A percentile compares a stretch with the other conserved stretches of the same genome.
These are phyloP conservation scores for Friedmanniomyces simplex DNA, from an alignment of 495 filamentous ascomycete genomes.

Conservation along the genomic window DNA sequence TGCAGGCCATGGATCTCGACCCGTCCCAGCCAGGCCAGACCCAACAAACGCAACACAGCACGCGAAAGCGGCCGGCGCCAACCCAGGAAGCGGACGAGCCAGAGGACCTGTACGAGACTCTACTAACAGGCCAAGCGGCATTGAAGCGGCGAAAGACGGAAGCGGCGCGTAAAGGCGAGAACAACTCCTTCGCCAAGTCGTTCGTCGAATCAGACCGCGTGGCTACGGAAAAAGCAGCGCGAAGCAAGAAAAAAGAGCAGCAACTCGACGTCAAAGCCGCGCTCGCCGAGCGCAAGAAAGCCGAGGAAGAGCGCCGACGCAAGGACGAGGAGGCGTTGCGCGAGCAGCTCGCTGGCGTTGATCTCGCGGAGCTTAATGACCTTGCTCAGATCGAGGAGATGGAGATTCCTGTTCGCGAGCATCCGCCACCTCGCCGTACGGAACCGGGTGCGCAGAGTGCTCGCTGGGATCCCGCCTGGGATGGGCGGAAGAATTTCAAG, in stretches of 20 bases:
- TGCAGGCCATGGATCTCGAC: constrained; percentile 22
- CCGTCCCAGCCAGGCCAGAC: constrained; percentile 1
- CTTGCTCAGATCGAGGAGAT: constrained; percentile 75
- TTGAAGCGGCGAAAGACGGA: constrained; percentile 59
- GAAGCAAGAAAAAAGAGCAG: constrained; percentile 25
- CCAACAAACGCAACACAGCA: background rate
- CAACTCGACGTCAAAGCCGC: constrained; percentile 59
- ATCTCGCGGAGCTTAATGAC: constrained; percentile 60
- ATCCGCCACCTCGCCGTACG: constrained; percentile 13
- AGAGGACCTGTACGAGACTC: constrained; percentile 1
- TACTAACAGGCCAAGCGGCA: constrained; percentile 56
- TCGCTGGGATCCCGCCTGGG: constrained; percentile 87
- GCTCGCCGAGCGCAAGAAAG: constrained; percentile 56
- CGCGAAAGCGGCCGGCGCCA: constrained; percentile 12
- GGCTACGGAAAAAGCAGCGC: background rate
- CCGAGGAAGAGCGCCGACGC: constrained; percentile 51
- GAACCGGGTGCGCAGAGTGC: constrained; percentile 37
- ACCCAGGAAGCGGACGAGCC: background rate
- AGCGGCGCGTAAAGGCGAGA: constrained; percentile 22
- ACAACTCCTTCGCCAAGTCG: constrained; percentile 11
- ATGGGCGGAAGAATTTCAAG: constrained; percentile 95
- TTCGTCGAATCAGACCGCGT: constrained; percentile 1
- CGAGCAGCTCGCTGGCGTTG: constrained; percentile 43
- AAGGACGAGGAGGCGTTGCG: constrained; percentile 50
- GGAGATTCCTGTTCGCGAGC: constrained; percentile 39